Percentiles rank a stretch among this genome's conserved stretches.
Conservation (phyloP, 495 filamentous ascomycete species). For the Aspergillus asperescens region DNA sequence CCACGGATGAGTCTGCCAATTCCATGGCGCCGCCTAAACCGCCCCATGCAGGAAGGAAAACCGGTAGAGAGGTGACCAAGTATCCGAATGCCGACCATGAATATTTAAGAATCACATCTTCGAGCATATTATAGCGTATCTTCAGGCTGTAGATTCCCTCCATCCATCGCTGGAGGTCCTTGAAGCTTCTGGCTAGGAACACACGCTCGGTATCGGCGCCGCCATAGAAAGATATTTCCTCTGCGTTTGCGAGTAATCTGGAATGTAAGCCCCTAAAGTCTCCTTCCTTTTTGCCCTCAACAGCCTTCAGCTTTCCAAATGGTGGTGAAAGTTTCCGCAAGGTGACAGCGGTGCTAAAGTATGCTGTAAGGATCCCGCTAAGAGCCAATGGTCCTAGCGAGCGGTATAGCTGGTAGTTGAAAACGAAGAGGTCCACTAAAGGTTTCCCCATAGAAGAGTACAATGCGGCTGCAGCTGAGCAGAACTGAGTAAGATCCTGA, state of each 20-base stretch:
- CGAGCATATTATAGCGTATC: conserved; percentile 96
- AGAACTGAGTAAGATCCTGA: conserved; percentile 93
- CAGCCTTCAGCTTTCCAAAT: conserved; percentile 93
- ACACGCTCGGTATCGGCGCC: conserved; percentile 88
- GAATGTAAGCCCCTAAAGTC: conserved; percentile 89
- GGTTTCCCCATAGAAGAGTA: conserved; percentile 97
- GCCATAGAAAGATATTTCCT: conserved; percentile 98
- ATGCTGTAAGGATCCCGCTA: conserved; percentile 80
- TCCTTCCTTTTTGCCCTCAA: conserved; percentile 88
- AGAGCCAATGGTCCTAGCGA: conserved; percentile 87
- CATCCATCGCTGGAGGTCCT: conserved; percentile 88
- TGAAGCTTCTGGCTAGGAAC: conserved; percentile 85
- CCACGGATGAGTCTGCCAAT: conserved; percentile 40
- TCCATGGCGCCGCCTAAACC: conserved; percentile 70
- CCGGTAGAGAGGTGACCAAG: conserved; percentile 81
- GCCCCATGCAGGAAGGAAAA: conserved; percentile 94
- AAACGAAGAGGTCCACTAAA: conserved; percentile 88
- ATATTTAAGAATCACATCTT: conserved; percentile 98
- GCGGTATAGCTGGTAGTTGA: conserved; percentile 93
- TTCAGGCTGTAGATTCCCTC: conserved; percentile 93
- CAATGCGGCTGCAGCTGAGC: conserved; percentile 81
- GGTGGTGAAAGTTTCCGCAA: conserved; percentile 83
- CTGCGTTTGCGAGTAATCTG: conserved; percentile 89
- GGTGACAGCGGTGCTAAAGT: conserved; percentile 85
- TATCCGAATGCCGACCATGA: conserved; percentile 98